These are phyloP conservation scores for Lactifluus subvellereus DNA, from an alignment of 768 basidiomycete species.

Conservation along the genomic window DNA sequence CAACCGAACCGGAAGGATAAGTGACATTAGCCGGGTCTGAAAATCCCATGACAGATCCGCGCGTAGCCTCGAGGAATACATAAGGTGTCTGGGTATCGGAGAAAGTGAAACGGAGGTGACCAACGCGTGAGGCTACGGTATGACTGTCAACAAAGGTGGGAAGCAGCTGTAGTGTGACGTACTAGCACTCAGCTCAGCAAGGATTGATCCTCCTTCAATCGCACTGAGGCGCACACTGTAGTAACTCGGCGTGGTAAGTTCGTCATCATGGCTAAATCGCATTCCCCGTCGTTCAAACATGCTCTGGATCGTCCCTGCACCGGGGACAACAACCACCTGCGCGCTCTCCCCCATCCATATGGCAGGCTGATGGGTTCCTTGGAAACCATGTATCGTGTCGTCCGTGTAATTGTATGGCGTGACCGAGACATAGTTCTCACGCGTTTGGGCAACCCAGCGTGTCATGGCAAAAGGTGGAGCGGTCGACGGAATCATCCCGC, in stretches of 20 bases:
- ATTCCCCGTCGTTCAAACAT: constrained; percentile 50
- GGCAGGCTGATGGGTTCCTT: constrained; percentile 77
- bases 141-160: background rate
- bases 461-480: constrained; percentile 84
- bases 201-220: constrained; percentile 44
- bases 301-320: constrained; percentile 43
- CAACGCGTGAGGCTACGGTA: constrained; percentile 60
- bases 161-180: constrained; percentile 25
- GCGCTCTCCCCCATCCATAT: constrained; percentile 88
- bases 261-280: background rate
- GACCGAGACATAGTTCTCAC: constrained; percentile 68
- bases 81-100: constrained; percentile 42
- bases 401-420: constrained; percentile 67
- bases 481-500: constrained; percentile 74
- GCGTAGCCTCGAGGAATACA: constrained; percentile 60
- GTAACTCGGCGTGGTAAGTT: background rate
- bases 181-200: constrained; percentile 61
- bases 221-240: constrained; percentile 46
- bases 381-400: constrained; percentile 60
- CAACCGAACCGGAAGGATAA: constrained; percentile 48
- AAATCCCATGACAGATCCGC: constrained; percentile 54
- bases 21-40: constrained; percentile 43
- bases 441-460: constrained; percentile 78
- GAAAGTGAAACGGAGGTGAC: constrained; percentile 69
- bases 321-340: constrained; percentile 55